Conservation (phyloP, 306 rosid species). For the Arachis stenosperma region DNA sequence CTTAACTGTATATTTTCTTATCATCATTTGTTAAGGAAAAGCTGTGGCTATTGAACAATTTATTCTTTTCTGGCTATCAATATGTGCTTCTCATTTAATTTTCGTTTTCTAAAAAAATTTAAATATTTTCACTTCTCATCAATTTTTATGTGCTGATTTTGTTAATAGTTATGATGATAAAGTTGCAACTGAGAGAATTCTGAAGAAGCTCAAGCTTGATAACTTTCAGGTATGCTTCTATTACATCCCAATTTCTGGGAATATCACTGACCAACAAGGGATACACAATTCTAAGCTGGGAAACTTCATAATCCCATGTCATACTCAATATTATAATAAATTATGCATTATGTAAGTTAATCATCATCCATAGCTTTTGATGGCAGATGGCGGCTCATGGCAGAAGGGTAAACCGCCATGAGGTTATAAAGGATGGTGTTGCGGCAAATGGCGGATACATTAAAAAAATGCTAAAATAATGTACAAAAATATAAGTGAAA, state of each 20-base stretch:
- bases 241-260: not conserved
- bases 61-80: conserved; percentile 30
- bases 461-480: no score
- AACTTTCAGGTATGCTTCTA: conserved; percentile 77
- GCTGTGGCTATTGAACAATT: not conserved
- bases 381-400: no score
- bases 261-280: not conserved
- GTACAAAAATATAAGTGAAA: no score
- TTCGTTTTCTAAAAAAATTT: not conserved
- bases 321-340: not conserved
- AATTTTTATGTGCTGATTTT: conserved; percentile 16
- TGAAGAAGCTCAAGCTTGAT: conserved; percentile 73
- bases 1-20: conserved; percentile 23
- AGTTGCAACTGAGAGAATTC: conserved; percentile 65
- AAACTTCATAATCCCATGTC: not conserved
- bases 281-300: not conserved
- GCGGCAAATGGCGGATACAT: no score
- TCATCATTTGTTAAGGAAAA: conserved; percentile 3
- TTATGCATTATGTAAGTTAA: not conserved
- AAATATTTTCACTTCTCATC: conserved; percentile 14
- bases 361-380: no score
- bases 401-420: no score
- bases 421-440: no score
- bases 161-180: conserved; percentile 77
- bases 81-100: conserved; percentile 28